Conservation (phyloP, 2,329 filamentous ascomycete species). For the Biscogniauxia mediterranea region DNA sequence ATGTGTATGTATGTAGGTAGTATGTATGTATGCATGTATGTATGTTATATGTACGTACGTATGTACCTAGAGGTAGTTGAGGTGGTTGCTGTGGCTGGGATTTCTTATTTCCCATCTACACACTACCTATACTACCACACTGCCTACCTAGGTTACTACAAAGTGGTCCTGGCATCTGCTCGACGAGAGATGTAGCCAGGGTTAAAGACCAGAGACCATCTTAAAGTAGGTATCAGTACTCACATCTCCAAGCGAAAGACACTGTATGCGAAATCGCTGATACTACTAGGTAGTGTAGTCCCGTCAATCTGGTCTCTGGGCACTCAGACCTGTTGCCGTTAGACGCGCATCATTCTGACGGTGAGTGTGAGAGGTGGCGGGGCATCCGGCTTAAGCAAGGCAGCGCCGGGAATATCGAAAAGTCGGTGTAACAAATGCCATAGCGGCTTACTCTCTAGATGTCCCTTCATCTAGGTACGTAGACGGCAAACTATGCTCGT, state of each 20-base stretch:
- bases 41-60: too few relatives aligned
- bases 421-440: slow-evolving; percentile 24
- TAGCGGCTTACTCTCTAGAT: slow-evolving; percentile 16
- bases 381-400: slow-evolving; percentile 13
- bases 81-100: neutral
- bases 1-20: slow-evolving; percentile 14
- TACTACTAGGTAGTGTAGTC: neutral
- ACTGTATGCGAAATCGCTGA: slow-evolving; percentile 20
- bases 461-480: too few relatives aligned
- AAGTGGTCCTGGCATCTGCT: neutral
- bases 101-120: neutral
- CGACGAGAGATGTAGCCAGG: neutral
- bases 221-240: slow-evolving; percentile 18
- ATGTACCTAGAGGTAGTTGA: neutral
- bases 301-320: neutral
- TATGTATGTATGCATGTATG: neutral
- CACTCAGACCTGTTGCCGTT: slow-evolving; percentile 4
- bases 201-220: slow-evolving; percentile 1
- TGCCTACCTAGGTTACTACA: too few relatives aligned
- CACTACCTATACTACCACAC: too few relatives aligned
- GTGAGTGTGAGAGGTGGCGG: slow-evolving; percentile 13
- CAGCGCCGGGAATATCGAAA: slow-evolving; percentile 16
- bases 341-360: slow-evolving; percentile 23
- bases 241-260: slow-evolving; percentile 12
- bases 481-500: slow-evolving; percentile 7